Evolutionary conservation across 2,329 filamentous ascomycete species (phyloP).

Genomic region (Ceratocystis huliohia): DNA sequence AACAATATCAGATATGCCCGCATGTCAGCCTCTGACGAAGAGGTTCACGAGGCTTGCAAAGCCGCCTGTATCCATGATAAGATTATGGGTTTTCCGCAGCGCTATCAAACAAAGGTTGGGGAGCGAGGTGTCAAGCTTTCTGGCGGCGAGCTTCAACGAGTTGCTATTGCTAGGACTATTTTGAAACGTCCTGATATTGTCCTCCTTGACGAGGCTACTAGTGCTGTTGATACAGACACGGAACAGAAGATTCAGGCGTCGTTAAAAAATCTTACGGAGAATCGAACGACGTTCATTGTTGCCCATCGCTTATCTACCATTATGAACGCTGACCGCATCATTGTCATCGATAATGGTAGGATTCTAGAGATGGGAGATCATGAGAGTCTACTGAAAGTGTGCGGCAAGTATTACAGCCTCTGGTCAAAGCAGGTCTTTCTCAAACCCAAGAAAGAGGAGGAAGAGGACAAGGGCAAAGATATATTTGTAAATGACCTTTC

Average conservation of each 20-base stretch:
- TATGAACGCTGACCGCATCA: constrained; percentile 54
- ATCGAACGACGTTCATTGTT: constrained; percentile 54
- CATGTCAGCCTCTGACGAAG: constrained; percentile 41
- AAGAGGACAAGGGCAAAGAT: constrained; percentile 24
- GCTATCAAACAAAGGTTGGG: constrained; percentile 39
- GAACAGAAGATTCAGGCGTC: constrained; percentile 55
- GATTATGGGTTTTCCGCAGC: constrained; percentile 42
- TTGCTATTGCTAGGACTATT: constrained; percentile 58
- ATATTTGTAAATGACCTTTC: constrained; percentile 30
- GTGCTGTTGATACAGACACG: constrained; percentile 58
- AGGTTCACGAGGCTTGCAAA: constrained; percentile 42
- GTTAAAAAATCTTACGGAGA: constrained; percentile 43
- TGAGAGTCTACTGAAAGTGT: constrained; percentile 42
- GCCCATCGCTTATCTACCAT: constrained; percentile 60
- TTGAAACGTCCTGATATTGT: constrained; percentile 64
- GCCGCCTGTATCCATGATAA: constrained; percentile 47
- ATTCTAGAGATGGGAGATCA: constrained; percentile 53
- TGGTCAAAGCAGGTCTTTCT: constrained; percentile 52
- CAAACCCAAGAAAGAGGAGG: constrained; percentile 32
- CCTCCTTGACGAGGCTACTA: constrained; percentile 67
- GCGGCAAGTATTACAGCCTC: constrained; percentile 50
- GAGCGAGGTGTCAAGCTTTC: constrained; percentile 48
- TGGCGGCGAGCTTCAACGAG: constrained; percentile 52
- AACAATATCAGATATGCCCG: constrained; percentile 47
- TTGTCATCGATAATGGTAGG: constrained; percentile 50